phyloP scores from a whole-genome alignment of 2,329 filamentous ascomycete genomes.

The Alternaria rosae region DNA sequence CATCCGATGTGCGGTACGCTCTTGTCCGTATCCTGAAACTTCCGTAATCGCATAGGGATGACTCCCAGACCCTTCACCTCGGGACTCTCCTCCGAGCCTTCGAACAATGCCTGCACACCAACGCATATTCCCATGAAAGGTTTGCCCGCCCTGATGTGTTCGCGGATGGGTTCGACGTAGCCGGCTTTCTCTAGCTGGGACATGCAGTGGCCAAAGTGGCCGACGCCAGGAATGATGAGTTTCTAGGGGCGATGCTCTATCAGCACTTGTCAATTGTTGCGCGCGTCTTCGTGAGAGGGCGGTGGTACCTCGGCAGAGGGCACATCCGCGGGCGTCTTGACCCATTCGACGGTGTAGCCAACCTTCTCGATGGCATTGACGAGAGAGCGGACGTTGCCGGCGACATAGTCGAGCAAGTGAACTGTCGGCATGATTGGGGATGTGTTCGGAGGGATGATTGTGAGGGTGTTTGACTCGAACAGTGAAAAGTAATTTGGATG shows the following conservation, averaged over 20 bases:
- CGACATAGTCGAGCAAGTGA: constrained; percentile 87
- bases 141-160: constrained; percentile 88
- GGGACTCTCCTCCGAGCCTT: constrained; percentile 81
- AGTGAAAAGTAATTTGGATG: constrained; percentile 16
- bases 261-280: constrained; percentile 45
- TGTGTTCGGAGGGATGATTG: neutral
- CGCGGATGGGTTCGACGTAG: constrained; percentile 81
- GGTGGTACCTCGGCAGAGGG: constrained; percentile 76
- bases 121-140: constrained; percentile 99
- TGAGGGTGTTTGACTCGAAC: constrained; percentile 6
- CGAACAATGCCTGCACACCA: constrained; percentile 87
- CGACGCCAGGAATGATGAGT: constrained; percentile 94
- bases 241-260: constrained; percentile 63
- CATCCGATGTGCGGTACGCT: constrained; percentile 99
- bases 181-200: constrained; percentile 81
- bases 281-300: constrained; percentile 3
- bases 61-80: constrained; percentile 76
- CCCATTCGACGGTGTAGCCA: constrained; percentile 92
- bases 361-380: constrained; percentile 98
- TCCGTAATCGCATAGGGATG: constrained; percentile 73
- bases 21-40: constrained; percentile 80
- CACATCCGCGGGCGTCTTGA: constrained; percentile 84
- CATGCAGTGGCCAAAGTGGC: constrained; percentile 96
- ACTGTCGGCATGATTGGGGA: constrained; percentile 72
- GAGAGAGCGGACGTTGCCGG: constrained; percentile 93